These are phyloP conservation scores for Spatholobus suberectus DNA, from an alignment of 306 rosid species.

Conservation along the genomic window DNA sequence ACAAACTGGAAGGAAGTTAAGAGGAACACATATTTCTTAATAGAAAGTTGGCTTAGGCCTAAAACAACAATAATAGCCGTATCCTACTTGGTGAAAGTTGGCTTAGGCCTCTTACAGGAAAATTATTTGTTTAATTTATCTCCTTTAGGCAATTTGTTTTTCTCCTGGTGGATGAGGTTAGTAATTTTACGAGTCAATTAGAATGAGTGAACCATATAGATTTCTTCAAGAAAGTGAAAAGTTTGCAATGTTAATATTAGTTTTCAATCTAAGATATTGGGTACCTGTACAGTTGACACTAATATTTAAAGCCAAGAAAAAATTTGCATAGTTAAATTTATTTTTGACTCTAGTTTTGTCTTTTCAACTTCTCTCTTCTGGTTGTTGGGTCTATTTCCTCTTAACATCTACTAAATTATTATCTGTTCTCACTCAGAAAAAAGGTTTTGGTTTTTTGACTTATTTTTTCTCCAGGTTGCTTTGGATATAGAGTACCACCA, in stretches of 20 bases:
- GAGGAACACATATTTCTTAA: neutral
- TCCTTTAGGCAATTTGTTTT: neutral
- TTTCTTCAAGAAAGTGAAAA: neutral
- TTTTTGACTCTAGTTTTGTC: neutral
- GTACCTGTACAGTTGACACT: neutral
- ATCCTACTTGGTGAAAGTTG: neutral
- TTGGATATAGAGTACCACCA: slow-evolving; percentile 96
- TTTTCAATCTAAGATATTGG: neutral
- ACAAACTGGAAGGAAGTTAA: neutral
- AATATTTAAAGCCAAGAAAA: neutral
- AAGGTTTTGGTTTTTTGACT: neutral
- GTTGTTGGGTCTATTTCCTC: slow-evolving; percentile 4
- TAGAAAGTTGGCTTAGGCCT: neutral
- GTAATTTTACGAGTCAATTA: slow-evolving; percentile 19
- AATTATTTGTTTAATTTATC: neutral
- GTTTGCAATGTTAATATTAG: neutral
- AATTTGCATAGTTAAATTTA: neutral
- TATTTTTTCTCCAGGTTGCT: slow-evolving; percentile 66
- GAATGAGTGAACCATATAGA: neutral
- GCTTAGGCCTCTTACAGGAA: neutral
- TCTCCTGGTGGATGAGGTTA: neutral
- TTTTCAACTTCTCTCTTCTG: neutral
- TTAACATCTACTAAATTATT: neutral
- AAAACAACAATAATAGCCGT: neutral
- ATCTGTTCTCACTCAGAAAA: neutral